Conservation (phyloP, 169 alveolate genomes). For the Haemoproteus tartakovskyi region DNA sequence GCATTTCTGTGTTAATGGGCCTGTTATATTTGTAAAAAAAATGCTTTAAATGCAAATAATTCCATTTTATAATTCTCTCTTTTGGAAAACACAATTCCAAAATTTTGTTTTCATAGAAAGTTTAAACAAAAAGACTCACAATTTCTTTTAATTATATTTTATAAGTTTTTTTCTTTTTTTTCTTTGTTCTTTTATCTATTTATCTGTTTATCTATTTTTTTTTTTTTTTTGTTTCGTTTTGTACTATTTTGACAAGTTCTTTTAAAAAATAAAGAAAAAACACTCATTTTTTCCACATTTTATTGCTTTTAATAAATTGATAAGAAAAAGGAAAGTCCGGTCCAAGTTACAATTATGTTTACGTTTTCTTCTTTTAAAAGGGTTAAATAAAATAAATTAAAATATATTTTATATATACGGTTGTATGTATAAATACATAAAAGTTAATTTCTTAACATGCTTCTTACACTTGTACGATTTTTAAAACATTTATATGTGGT, state of each 20-base stretch:
- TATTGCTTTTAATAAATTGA: background rate
- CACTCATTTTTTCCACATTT: background rate
- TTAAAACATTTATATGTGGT: too few relatives aligned
- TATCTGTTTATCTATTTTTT: background rate
- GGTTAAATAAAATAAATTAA: conserved; percentile 16
- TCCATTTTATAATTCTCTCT: too few relatives aligned
- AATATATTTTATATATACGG: background rate
- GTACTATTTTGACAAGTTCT: background rate
- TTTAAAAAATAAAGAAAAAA: too few relatives aligned
- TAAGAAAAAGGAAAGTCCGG: background rate
- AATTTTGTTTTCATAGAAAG: too few relatives aligned
- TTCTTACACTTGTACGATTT: background rate
- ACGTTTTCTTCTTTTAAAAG: conserved; percentile 54
- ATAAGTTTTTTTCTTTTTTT: background rate
- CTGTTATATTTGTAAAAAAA: too few relatives aligned
- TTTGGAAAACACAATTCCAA: too few relatives aligned
- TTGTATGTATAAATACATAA: background rate
- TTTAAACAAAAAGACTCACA: too few relatives aligned
- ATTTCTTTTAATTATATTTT: too few relatives aligned
- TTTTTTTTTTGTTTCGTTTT: too few relatives aligned
- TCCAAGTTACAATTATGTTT: conserved; percentile 47
- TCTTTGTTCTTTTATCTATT: background rate
- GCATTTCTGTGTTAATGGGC: too few relatives aligned
- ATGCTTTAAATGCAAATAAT: too few relatives aligned
- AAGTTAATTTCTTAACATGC: background rate